Percentiles rank a stretch among this genome's conserved stretches.
Conservation (phyloP, 306 rosid genomes). For the Castanea mollissima region DNA sequence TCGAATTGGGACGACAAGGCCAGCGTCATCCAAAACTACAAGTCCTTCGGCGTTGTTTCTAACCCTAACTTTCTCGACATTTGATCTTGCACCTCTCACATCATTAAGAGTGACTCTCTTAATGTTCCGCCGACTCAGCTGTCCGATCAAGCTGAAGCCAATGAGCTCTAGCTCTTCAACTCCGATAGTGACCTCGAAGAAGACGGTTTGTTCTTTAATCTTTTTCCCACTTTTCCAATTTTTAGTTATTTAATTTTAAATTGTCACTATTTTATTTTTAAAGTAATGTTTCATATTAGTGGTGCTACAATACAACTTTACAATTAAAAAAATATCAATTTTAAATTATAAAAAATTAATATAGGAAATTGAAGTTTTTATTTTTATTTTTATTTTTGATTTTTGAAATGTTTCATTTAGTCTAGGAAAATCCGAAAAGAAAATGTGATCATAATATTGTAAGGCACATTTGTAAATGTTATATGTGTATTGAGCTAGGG, state of each 20-base stretch:
- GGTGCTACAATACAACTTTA: too few species aligned
- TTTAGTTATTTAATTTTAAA: not conserved
- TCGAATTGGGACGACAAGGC: conserved; percentile 64
- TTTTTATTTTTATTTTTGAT: too few species aligned
- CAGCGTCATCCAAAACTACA: conserved; percentile 61
- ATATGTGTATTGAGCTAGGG: too few species aligned
- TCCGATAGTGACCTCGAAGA: conserved; percentile 84
- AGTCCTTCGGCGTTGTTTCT: conserved; percentile 68
- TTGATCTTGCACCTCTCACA: conserved; percentile 48
- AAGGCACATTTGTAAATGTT: too few species aligned
- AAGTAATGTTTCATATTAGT: too few species aligned
- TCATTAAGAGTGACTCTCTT: conserved; percentile 46
- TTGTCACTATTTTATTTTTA: too few species aligned
- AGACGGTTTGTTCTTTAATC: conserved; percentile 53
- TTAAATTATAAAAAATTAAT: too few species aligned
- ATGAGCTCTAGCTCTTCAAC: conserved; percentile 28
- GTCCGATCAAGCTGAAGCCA: conserved; percentile 14
- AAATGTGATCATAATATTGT: too few species aligned
- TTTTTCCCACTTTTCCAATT: not conserved
- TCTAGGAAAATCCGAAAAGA: too few species aligned
- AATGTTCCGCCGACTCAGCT: conserved; percentile 31
- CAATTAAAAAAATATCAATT: too few species aligned
- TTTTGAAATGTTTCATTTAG: too few species aligned
- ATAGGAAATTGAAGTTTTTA: too few species aligned
- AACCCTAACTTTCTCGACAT: conserved; percentile 66